Evolutionary conservation across 1,139 yeast genomes (phyloP), one percentile per base, ranked within the genome.

Genomic region (Pichia sp.): DNA sequence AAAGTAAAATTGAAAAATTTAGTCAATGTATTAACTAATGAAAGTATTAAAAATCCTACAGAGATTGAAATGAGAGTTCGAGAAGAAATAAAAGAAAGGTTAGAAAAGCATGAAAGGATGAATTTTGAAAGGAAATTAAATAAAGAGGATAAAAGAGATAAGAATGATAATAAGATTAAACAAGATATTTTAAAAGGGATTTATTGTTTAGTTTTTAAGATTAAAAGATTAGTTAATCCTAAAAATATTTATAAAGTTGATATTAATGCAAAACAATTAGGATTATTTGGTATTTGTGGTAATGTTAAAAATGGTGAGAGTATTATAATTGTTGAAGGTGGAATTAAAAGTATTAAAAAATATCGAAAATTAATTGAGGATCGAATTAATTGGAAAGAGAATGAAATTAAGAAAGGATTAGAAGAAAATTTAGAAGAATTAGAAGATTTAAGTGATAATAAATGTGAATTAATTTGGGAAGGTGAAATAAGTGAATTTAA

Each of bases 1-100:
- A 92, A 90, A 62, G 87, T 90, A 29, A 87, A 82, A 56, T 67
- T 87, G 43, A 77, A 82, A 38, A 92, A 90, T 59, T 71, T 90
- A 61, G 85, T 87, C 89, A 82, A 76, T 54, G 96, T 87, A 0
- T 69, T 83, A 40, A 86, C 96, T 3, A 82, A 87, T 57, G 95
- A 86, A 50, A 87, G 94, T n/a, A 82, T 89, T 39, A 73, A 75
- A 50, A 96, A 92, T 58, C 98, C 98, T 0, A 92, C 98, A 0
- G 78, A 79, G 4, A 82, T 90, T 54, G 98, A 92, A 58, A 70
- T 72, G 61, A 65, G 71, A 45, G 97, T 94, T 0, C 70, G 77
- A 40, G 64, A 68, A 35, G 94, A 90, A 51, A 84, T 87, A 9
- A 80, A 74, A 35, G 75, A 76, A 38, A 69, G 99, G 27, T 67